Evolutionary conservation across 2,329 filamentous ascomycete genomes (phyloP).

Genomic region (Alternaria sp.): DNA sequence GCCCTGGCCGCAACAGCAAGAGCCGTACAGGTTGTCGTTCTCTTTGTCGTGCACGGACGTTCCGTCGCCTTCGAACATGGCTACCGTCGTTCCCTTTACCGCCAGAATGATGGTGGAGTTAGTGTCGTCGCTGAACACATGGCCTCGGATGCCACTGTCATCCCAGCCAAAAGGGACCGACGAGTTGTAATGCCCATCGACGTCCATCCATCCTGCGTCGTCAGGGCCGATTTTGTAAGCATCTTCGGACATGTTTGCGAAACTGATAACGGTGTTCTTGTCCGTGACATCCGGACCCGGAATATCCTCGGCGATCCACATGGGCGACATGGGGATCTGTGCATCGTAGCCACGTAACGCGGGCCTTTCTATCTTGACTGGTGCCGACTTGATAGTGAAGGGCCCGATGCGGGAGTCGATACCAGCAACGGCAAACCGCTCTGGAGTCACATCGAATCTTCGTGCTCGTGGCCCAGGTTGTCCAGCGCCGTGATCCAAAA

Average conservation of each 20-base stretch:
- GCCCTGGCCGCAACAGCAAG: constrained; percentile 46
- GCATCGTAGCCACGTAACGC: constrained; percentile 23
- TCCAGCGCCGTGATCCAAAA: constrained; percentile 45
- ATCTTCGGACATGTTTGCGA: constrained; percentile 47
- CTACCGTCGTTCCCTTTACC: constrained; percentile 45
- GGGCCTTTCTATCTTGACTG: constrained; percentile 40
- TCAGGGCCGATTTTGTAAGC: constrained; percentile 43
- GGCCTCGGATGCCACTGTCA: constrained; percentile 45
- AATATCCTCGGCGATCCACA: constrained; percentile 40
- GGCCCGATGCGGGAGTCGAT: constrained; percentile 34
- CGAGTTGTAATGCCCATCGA: constrained; percentile 38
- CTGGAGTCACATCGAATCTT: constrained; percentile 39
- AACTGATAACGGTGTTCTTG: constrained; percentile 43
- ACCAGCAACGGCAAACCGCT: constrained; percentile 29
- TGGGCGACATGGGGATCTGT: constrained; percentile 37
- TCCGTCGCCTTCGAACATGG: constrained; percentile 47
- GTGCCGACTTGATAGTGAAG: constrained; percentile 37
- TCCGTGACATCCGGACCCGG: constrained; percentile 41
- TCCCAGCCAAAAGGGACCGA: constrained; percentile 47
- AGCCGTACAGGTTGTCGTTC: constrained; percentile 47
- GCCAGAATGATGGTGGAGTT: constrained; percentile 44
- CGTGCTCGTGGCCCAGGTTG: constrained; percentile 41
- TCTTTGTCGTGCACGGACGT: constrained; percentile 46
- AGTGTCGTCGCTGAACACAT: constrained; percentile 43
- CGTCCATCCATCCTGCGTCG: constrained; percentile 45